Evolutionary conservation across 2,329 filamentous ascomycete species (phyloP), one percentile per base, ranked within the genome.

Genomic region (Chaetomium strumarium): DNA sequence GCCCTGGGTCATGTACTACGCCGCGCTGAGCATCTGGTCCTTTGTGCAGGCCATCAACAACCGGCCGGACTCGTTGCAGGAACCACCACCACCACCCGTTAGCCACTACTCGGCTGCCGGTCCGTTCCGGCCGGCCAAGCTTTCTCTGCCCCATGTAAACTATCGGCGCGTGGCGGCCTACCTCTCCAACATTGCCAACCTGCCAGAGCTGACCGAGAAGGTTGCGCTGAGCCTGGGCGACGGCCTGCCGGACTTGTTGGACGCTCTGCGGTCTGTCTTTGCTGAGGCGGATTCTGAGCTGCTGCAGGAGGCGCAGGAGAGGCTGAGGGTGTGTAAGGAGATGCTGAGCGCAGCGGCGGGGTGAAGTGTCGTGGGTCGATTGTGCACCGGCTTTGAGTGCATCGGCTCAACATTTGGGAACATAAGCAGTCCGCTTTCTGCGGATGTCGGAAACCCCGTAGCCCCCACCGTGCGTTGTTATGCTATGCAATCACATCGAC

Each of bases 1-100:
- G 24, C 88, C 90, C 0, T 96, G 90, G 90, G 87, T 95, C 40
- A 78, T 96, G 65, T 96, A 95, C 70, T 92, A 92, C 61, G 87
- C 90, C 0, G 83, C 85, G 0, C 73, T 96, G 49, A 86, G 89
- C 45, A 89, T 96, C 11, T 96, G 90, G 89, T 86, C 83, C 3
- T 96, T 92, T 63, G 89, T 89, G 2, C 90, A 84, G 62, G 88
- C 90, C 0, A 71, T 92, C 13, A 86, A 90, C 13, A 86, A 90
- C 49, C 83, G 81, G 0, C 58, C 45, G 34, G 53, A 62, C 55
- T 76, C 83, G 10, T 65, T 72, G 53, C 77, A 69, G 65, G 72
- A 68, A 34, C 76, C 81, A 55, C 67, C 65, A 31, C 30, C 30
- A 12, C n/a, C n/a, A n/a, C n/a, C n/a, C n/a, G 24, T 24, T 24